Evolutionary conservation across 2,329 filamentous ascomycete genomes (phyloP).

Genomic region (Cytospora leucostoma): DNA sequence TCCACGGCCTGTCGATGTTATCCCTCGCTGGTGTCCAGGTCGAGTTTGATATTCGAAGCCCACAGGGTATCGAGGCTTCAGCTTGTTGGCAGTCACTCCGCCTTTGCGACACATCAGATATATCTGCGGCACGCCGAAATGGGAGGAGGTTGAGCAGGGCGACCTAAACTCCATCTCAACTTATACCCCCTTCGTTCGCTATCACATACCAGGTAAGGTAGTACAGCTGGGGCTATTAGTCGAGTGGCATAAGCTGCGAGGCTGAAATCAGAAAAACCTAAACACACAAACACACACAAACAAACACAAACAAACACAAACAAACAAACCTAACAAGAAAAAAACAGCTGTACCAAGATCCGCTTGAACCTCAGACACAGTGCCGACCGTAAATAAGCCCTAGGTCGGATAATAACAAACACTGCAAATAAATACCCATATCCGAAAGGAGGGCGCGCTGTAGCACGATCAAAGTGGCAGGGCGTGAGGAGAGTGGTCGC

Average conservation of each 20-base stretch:
- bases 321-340: too few relatives aligned
- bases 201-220: not conserved
- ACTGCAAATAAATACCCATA: not conserved
- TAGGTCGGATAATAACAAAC: not conserved
- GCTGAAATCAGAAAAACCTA: not conserved
- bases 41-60: too few relatives aligned
- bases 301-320: too few relatives aligned
- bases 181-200: not conserved
- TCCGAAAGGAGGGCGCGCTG: constrained; percentile 1
- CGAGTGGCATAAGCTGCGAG: not conserved
- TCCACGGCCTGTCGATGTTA: not conserved
- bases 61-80: too few relatives aligned
- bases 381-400: not conserved
- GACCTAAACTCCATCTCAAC: not conserved
- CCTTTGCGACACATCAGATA: too few relatives aligned
- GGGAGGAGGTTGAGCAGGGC: not conserved
- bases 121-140: too few relatives aligned
- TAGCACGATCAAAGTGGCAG: not conserved
- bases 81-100: too few relatives aligned
- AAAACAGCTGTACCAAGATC: not conserved
- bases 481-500: not conserved
- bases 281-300: not conserved
- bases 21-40: not conserved
- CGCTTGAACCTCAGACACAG: not conserved
- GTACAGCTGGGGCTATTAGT: not conserved